These are phyloP conservation scores for Bothriochloa decipiens DNA, from an alignment of 176 grass and related monocot species.

Conservation along the genomic window DNA sequence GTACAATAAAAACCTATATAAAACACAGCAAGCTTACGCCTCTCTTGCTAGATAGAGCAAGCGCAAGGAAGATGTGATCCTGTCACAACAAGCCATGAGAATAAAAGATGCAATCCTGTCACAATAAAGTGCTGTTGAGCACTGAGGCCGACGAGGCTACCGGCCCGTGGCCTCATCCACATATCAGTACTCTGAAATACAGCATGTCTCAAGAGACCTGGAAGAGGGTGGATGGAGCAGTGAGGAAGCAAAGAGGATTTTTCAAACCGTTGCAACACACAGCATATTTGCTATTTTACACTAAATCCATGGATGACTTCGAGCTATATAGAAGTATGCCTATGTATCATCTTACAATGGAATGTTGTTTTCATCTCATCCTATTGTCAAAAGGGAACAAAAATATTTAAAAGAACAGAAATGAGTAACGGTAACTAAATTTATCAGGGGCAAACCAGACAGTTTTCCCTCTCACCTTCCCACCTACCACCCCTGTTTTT, in stretches of 20 bases:
- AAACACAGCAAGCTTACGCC: neutral
- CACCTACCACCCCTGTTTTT: neutral
- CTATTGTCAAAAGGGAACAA: neutral
- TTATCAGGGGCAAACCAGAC: neutral
- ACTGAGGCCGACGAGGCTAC: neutral
- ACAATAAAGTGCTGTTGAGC: neutral
- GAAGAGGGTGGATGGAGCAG: neutral
- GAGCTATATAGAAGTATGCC: neutral
- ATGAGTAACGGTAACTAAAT: neutral
- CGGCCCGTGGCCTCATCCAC: neutral
- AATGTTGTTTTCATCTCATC: neutral
- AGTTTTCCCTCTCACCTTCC: neutral
- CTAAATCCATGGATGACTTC: neutral
- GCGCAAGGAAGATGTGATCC: neutral
- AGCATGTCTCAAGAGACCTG: neutral
- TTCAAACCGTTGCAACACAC: neutral
- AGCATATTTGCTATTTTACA: neutral
- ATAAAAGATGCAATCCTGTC: neutral
- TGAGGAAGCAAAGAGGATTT: neutral
- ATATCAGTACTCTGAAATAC: neutral
- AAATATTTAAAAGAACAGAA: neutral
- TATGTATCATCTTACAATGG: neutral
- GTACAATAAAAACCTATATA: neutral
- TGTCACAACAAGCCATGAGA: neutral
- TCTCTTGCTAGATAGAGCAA: neutral